A percentile compares a stretch with the other conserved stretches of the same genome.
Evolutionary conservation across 2,329 filamentous ascomycete species (phyloP).

Genomic region (Calonectria hongkongensis): DNA sequence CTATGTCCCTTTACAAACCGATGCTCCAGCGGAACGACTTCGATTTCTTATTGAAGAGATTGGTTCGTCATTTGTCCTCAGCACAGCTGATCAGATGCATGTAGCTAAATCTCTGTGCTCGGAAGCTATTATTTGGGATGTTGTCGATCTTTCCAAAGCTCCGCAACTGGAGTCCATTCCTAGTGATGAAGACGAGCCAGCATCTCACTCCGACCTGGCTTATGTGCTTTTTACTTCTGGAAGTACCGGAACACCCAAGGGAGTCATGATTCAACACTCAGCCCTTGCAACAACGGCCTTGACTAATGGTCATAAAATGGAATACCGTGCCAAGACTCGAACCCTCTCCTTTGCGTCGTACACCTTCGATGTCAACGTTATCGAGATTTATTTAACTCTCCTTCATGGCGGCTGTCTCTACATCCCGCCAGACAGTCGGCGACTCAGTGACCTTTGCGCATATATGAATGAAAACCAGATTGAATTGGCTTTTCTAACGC

Average conservation of each 20-base stretch:
- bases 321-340: neutral
- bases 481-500: neutral
- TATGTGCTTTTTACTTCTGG: neutral
- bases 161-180: neutral
- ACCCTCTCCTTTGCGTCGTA: neutral
- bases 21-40: neutral
- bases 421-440: neutral
- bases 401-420: neutral
- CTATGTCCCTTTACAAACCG: neutral
- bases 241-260: conserved; percentile 1
- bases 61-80: neutral
- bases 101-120: neutral
- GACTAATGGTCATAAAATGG: neutral
- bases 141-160: neutral
- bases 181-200: neutral
- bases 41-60: neutral
- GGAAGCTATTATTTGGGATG: neutral
- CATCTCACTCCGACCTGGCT: neutral
- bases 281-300: neutral
- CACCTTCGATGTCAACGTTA: neutral
- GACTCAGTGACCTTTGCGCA: neutral
- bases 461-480: neutral
- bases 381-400: conserved; percentile 10
- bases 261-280: conserved; percentile 14
- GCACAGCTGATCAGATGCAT: neutral